phyloP scores from a whole-genome alignment of 345 rosid genomes.

The Xanthoceras sorbifolium region DNA sequence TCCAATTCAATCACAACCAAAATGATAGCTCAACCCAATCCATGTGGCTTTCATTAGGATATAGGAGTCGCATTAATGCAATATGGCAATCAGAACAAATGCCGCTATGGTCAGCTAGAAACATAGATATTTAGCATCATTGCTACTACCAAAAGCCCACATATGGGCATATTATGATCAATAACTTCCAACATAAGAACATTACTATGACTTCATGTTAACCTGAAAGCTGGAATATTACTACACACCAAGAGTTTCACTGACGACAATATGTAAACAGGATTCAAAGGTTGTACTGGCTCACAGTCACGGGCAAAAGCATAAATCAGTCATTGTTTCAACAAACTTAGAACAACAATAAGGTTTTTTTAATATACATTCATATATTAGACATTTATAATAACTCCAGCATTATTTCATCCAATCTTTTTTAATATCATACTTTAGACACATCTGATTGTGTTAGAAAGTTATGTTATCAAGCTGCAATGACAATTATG shows the following conservation, averaged over 20 bases:
- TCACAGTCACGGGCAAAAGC: neutral
- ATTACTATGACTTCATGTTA: neutral
- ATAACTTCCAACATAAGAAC: neutral
- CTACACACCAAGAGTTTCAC: neutral
- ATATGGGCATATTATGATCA: neutral
- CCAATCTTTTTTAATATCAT: neutral
- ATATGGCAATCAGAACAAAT: neutral
- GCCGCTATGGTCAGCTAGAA: neutral
- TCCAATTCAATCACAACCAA: neutral
- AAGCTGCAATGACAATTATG: neutral
- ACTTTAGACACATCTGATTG: neutral
- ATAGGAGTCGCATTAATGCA: neutral
- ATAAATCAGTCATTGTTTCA: neutral
- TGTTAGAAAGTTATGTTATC: neutral
- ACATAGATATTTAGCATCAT: neutral
- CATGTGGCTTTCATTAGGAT: neutral
- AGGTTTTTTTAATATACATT: neutral
- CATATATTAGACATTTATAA: neutral
- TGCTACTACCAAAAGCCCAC: neutral
- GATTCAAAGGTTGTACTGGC: neutral
- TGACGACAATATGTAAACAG: neutral
- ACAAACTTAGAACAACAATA: neutral
- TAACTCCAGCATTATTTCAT: neutral
- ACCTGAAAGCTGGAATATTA: neutral
- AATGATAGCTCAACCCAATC: too few relatives aligned